Evolutionary conservation across 140 eudicot genomes (phyloP).

Genomic region (Anethum foeniculum): DNA sequence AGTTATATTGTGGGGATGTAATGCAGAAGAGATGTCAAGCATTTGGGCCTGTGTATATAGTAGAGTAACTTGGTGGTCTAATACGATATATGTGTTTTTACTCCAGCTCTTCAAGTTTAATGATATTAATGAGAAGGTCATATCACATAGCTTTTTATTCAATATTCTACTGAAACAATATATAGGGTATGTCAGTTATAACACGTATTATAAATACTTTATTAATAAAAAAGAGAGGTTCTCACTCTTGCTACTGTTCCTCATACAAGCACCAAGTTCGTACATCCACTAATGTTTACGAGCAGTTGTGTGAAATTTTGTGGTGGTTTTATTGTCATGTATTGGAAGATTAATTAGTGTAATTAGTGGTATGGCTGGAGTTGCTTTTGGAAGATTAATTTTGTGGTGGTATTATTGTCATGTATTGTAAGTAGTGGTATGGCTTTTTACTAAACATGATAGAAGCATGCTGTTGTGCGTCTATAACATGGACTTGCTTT

Average conservation of each 20-base stretch:
- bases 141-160: not conserved
- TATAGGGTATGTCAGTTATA: not conserved
- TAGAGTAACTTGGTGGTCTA: not conserved
- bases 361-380: not conserved
- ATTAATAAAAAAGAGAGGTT: not conserved
- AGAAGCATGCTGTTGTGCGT: not conserved
- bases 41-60: not conserved
- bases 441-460: not conserved
- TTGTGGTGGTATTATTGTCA: not conserved
- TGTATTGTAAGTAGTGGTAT: not conserved
- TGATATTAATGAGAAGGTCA: not conserved
- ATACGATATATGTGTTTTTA: not conserved
- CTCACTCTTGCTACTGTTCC: not conserved
- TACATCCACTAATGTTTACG: not conserved
- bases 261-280: not conserved
- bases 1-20: not conserved
- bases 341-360: not conserved
- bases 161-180: not conserved
- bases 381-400: too few relatives aligned
- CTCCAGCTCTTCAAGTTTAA: not conserved
- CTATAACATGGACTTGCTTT: not conserved
- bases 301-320: not conserved
- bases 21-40: not conserved
- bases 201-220: not conserved
- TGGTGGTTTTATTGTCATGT: not conserved